Evolutionary conservation across 768 basidiomycete species (phyloP), one percentile per base, ranked within the genome.

Genomic region (Coprinellus aureogranulatus): DNA sequence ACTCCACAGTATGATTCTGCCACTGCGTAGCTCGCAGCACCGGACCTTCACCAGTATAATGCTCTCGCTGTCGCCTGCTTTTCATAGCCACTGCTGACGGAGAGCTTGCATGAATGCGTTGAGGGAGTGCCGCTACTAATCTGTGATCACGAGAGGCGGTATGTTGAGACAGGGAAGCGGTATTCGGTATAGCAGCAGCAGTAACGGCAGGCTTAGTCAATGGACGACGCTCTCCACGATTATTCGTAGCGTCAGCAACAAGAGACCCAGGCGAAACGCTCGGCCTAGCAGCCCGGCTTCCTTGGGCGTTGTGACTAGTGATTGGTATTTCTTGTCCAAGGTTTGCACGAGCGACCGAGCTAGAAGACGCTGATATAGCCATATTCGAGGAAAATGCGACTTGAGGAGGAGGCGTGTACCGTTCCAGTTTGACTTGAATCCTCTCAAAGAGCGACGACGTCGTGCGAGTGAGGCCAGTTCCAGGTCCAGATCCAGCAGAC

Each of bases 21-120:
- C 55, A 60, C 10, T 46, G 31, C 2, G 54, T 28, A 30, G n/a
- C n/a, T n/a, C 54, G 48, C 53, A 60, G 41, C 48, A 62, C 58
- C 2, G 58, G 59, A 25, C 46, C 46, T 47, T 49, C 27, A 4
- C 48, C 48, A 28, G 20, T 28, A n/a, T 28, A 31, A 4, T 49
- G 48, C 10, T n/a, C 48, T 14, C 48, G 48, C 28, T 31, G 48
- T 31, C 48, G 48, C 8, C 20, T 10, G 14, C 28, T 18, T 20
- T 49, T 49, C 45, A 46, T 46, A 12, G 45, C 45, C n/a, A 49
- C 25, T 1, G 10, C 28, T 4, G 28, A 49, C 4, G 48, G 48
- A 9, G 28, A 49, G 27, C 27, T 1, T 27, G 9, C 18, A n/a
- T n/a, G 42, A 5, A 44, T 5, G 42, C 16, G 42, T n/a, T 44